Base-by-base conservation (phyloP, 495 filamentous ascomycete genomes). In the Astrothelium macrocarpum region DNA sequence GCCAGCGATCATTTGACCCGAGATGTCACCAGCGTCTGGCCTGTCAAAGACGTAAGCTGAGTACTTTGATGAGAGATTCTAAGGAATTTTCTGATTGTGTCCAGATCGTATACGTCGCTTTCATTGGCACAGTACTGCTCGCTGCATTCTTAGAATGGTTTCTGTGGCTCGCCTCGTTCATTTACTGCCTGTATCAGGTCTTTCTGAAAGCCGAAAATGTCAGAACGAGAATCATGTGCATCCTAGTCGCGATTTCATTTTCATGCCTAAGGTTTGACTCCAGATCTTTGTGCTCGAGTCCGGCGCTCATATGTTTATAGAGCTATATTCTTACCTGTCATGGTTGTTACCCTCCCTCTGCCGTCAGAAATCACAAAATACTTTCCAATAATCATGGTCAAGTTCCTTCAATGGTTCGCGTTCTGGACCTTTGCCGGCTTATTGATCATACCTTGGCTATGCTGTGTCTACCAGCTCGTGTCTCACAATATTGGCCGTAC, bases 401-500 rank as follows among this genome's bases (percentile, higher is more conserved):
- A 66, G 23, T 78, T 88, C 58, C 81, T 97, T 20, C 94, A 97
- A 72, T 95, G 90, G 90, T 97, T 97, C 67, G 93, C 91, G 2
- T 97, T 98, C 71, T 96, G 89, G 85, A 82, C 89, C n/a, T 98
- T 98, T 69, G 85, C 93, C 0, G 84, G 80, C 59, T 82, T 97
- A 14, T 76, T 98, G 34, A 88, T 87, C 1, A 79, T 96, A 9
- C 94, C 94, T 1, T 97, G 92, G 91, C 81, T 96, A 2, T 89
- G 96, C 69, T 97, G 93, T 73, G 82, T 97, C 53, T 95, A 94
- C 71, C 85, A 91, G 67, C 83, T 96, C 16, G 86, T 96, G 59
- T 96, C 90, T 9, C 87, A 91, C 72, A 87, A 86, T 34, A 77
- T 97, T 28, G 93, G 94, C 42, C 83, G 90, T 59, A 87, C 78